phyloP scores from a whole-genome alignment of 176 grass and related monocot genomes.

The Triticum aestivum region DNA sequence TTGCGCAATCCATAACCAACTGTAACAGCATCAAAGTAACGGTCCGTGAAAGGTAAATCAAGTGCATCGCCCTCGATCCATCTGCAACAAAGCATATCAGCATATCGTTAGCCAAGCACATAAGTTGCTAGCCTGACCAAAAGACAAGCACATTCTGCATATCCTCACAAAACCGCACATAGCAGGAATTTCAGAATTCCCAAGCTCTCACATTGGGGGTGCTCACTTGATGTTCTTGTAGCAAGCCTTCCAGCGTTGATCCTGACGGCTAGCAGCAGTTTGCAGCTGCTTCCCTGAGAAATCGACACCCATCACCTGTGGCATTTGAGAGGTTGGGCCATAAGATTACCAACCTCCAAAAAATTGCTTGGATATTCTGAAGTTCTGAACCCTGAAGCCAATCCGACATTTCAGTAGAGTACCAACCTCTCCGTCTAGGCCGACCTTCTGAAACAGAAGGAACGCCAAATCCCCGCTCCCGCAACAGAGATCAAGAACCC shows the following conservation, averaged over 20 bases:
- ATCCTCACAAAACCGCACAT: background rate
- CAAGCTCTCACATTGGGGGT: conserved; percentile 44
- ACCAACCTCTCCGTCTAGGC: conserved; percentile 75
- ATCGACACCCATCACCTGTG: conserved; percentile 76
- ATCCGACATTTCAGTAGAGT: background rate
- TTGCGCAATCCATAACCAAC: conserved; percentile 85
- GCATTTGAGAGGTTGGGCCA: background rate
- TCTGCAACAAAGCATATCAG: conserved; percentile 28
- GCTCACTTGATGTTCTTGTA: conserved; percentile 92
- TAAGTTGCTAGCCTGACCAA: background rate
- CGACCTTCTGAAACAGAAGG: conserved; percentile 79
- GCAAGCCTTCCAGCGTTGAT: conserved; percentile 78
- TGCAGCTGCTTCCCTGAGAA: conserved; percentile 68
- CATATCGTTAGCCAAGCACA: too few relatives aligned
- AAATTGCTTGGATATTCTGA: background rate
- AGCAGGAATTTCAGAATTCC: background rate
- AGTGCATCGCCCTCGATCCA: conserved; percentile 97
- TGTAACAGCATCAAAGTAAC: conserved; percentile 75
- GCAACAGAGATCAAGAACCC: conserved; percentile 93
- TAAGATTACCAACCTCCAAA: background rate
- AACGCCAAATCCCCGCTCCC: conserved; percentile 88
- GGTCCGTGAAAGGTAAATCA: conserved; percentile 59
- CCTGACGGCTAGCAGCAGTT: conserved; percentile 56
- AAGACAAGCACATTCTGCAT: background rate
- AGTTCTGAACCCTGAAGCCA: background rate